Evolutionary conservation across 805 yeast genomes (phyloP), one percentile per base, ranked within the genome.

Genomic region (Debaryomyces hansenii): DNA sequence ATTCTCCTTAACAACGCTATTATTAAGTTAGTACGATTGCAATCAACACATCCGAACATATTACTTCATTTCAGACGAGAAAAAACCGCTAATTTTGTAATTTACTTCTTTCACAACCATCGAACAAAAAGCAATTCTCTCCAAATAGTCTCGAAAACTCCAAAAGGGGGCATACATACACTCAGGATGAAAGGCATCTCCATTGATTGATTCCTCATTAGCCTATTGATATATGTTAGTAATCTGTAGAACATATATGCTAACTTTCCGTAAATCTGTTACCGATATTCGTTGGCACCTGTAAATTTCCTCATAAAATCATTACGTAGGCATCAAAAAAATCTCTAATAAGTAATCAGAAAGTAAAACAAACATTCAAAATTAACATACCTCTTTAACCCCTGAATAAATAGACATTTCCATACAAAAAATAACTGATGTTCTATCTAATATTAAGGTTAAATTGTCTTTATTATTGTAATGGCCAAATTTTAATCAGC

Each of bases 1-100:
- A 58, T 37, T 40, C 42, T 46, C 31, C 45, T 46, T 35, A 50
- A 47, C 15, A 59, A 51, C 14, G 50, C 63, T 59, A 42, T 20
- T 35, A 16, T 21, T 28, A 31, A 29, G 53, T 52, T 50, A 52
- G 53, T 51, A 46, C 20, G 15, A 20, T 9, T n/a, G 18, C 11
- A 4, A 36, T 28, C 21, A 12, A 11, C 9, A 31, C 20, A 14
- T 20, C 12, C 27, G 11, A 28, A 28, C 40, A 39, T 40, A 41
- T 42, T 28, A 37, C 27, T 24, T 9, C 27, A 24, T 24, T 6
- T 24, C 10, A 6, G 10, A 24, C 10, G 5, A 9, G 7, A 24
- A 24, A 24, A 24, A 9, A 24, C 27, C 27, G 27, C 18, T 16
- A 24, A 7, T 24, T 24, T 9, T 24, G 27, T 24, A 24, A 24